Conservation (phyloP, 2,329 filamentous ascomycete genomes). For the Ambrosiella beaveri region DNA sequence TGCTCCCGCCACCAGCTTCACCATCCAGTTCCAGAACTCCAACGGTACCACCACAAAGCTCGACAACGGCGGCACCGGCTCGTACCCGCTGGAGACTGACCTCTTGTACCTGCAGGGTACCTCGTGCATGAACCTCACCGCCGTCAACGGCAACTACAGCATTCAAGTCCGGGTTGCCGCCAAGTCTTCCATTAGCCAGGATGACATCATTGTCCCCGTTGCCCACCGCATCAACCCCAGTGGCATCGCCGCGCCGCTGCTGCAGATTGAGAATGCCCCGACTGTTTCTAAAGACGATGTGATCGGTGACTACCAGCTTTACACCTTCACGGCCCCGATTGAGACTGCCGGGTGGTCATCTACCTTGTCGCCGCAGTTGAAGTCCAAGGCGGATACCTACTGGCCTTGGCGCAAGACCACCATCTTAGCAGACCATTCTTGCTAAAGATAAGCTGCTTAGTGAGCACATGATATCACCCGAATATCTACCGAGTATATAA, state of each 20-base stretch:
- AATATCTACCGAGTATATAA: neutral
- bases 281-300: neutral
- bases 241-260: neutral
- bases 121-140: constrained; percentile 16
- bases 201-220: constrained; percentile 2
- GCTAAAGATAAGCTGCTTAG: neutral
- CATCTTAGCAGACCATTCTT: neutral
- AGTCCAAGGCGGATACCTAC: neutral
- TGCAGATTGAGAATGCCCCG: constrained; percentile 1
- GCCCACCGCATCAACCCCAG: constrained; percentile 1
- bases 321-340: neutral
- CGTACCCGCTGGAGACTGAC: constrained; percentile 18
- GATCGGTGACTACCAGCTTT: constrained; percentile 6
- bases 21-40: constrained; percentile 17
- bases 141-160: neutral
- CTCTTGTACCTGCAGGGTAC: constrained; percentile 17
- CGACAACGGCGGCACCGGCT: constrained; percentile 17
- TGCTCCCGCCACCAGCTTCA: constrained; percentile 19
- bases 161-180: constrained; percentile 3
- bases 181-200: neutral
- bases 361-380: constrained; percentile 4
- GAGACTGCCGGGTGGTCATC: neutral
- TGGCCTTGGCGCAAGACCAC: neutral
- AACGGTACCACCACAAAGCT: constrained; percentile 15
- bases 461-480: too few species aligned